Evolutionary conservation across 345 rosid species (phyloP).

Genomic region (Moringa oleifera): DNA sequence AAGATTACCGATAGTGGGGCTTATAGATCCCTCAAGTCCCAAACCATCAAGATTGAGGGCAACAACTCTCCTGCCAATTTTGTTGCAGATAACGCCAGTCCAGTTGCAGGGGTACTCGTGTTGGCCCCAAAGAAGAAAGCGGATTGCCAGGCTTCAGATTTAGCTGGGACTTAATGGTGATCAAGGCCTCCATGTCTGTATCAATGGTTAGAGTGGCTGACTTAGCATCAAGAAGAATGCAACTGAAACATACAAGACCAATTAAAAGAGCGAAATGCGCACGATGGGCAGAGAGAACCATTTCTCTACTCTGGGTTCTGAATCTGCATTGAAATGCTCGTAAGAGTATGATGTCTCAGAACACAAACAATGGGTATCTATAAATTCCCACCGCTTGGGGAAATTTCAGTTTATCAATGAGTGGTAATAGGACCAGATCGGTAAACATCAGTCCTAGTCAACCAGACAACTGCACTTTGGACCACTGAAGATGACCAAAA

Average conservation of each 20-base stretch:
- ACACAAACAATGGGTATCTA: too few species aligned
- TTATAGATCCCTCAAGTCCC: conserved; percentile 32
- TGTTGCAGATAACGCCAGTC: conserved; percentile 44
- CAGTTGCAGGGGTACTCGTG: conserved; percentile 38
- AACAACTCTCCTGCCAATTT: conserved; percentile 26
- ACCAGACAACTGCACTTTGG: too few species aligned
- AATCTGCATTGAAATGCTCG: too few species aligned
- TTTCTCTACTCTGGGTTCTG: too few species aligned
- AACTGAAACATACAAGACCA: conserved; percentile 6
- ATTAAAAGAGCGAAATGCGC: conserved; percentile 1
- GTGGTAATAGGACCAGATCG: too few species aligned
- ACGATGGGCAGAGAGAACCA: conserved; percentile 14
- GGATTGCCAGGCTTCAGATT: conserved; percentile 12
- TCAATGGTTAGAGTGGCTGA: conserved; percentile 20
- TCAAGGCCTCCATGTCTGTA: conserved; percentile 39
- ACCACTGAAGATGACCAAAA: too few species aligned
- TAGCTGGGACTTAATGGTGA: conserved; percentile 37
- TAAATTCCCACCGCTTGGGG: too few species aligned
- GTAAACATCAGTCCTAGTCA: too few species aligned
- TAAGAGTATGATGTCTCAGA: too few species aligned
- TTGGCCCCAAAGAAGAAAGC: conserved; percentile 33
- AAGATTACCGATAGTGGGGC: conserved; percentile 42
- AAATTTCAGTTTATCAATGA: too few species aligned
- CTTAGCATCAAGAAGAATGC: conserved; percentile 2
- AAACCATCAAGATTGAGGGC: conserved; percentile 28